phyloP scores from a whole-genome alignment of 441 rosid species.

The Jatropha podagrica region DNA sequence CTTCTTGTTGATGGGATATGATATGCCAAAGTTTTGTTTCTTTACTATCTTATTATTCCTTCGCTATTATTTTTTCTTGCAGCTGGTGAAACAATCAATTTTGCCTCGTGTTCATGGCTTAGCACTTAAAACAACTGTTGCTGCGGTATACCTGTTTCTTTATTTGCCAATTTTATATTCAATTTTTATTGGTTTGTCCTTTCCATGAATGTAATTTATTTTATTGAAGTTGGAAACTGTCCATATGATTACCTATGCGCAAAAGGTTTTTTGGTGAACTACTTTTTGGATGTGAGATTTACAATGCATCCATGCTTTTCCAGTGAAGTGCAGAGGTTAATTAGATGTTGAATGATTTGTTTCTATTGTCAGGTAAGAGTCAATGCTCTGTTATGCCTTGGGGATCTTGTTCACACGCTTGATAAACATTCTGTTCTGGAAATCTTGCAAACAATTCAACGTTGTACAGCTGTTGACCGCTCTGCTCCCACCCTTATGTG shows the following conservation, averaged over 20 bases:
- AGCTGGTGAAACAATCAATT: constrained; percentile 92
- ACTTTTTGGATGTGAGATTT: background rate
- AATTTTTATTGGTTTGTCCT: background rate
- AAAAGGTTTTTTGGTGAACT: background rate
- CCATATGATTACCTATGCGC: background rate
- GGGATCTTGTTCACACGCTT: constrained; percentile 70
- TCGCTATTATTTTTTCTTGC: constrained; percentile 22
- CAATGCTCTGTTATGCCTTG: constrained; percentile 85
- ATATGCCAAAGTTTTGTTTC: background rate
- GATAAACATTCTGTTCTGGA: constrained; percentile 72
- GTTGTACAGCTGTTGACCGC: constrained; percentile 92
- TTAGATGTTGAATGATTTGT: constrained; percentile 15
- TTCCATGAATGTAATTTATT: background rate
- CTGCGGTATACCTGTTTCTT: constrained; percentile 64
- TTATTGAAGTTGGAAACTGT: background rate
- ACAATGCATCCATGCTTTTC: background rate
- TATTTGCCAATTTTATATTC: background rate
- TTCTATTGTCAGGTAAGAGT: constrained; percentile 76
- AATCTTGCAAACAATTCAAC: constrained; percentile 80
- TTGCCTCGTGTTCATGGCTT: constrained; percentile 93
- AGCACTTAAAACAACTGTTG: constrained; percentile 93
- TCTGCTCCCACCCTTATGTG: constrained; percentile 98
- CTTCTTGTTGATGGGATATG: background rate
- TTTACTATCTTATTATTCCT: background rate
- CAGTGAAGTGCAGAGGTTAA: background rate